phyloP scores from a whole-genome alignment of 2,329 filamentous ascomycete species.

The Trichoderma gracile region DNA sequence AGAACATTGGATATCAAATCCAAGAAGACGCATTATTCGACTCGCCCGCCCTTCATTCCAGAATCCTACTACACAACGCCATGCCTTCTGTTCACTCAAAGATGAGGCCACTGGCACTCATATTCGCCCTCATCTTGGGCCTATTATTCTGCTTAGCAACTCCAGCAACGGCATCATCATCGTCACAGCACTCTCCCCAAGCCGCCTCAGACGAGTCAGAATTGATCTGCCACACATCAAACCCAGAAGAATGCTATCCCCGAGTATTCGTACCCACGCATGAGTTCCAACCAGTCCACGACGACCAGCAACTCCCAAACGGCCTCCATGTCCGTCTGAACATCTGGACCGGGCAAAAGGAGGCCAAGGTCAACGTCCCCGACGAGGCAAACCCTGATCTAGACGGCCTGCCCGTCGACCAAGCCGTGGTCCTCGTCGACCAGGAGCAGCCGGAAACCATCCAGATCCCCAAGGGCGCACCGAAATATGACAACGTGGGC shows the following conservation, averaged over 20 bases:
- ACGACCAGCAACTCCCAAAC: conserved; percentile 64
- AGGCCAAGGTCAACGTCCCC: conserved; percentile 66
- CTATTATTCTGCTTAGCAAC: conserved; percentile 35
- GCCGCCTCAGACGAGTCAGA: conserved; percentile 38
- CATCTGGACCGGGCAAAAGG: conserved; percentile 62
- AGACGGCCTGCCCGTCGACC: conserved; percentile 54
- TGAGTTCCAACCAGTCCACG: conserved; percentile 62
- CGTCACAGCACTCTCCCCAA: conserved; percentile 33
- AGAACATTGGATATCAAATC: background rate
- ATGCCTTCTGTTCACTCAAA: conserved; percentile 15
- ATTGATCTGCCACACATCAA: conserved; percentile 64
- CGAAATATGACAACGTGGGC: conserved; percentile 58
- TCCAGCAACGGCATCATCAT: conserved; percentile 33
- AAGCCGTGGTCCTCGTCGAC: conserved; percentile 57
- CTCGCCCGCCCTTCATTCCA: background rate
- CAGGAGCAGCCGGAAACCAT: conserved; percentile 41
- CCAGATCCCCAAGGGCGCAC: conserved; percentile 51
- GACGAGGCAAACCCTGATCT: conserved; percentile 50
- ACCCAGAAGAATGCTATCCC: conserved; percentile 65
- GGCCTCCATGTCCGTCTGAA: conserved; percentile 68
- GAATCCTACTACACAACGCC: background rate
- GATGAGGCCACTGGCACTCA: conserved; percentile 25
- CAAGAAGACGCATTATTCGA: background rate
- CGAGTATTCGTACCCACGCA: conserved; percentile 63
- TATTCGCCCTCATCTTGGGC: conserved; percentile 33